phyloP scores from a whole-genome alignment of 2,329 filamentous ascomycete genomes.

The Alternaria atra region DNA sequence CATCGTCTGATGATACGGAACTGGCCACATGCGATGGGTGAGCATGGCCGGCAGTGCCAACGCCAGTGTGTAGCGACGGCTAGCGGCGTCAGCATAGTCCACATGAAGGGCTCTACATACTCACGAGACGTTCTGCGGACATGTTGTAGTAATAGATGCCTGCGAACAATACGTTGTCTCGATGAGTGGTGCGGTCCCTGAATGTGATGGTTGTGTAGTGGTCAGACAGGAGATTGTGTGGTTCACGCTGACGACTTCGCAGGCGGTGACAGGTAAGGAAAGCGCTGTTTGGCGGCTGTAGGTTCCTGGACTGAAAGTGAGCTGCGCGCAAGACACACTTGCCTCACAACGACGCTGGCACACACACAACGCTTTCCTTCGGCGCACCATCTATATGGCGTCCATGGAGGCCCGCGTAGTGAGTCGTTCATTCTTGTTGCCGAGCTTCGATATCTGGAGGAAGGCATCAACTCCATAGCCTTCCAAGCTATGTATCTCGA shows the following conservation, averaged over 20 bases:
- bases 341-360: neutral
- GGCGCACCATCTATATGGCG: constrained; percentile 50
- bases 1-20: neutral
- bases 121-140: constrained; percentile 4
- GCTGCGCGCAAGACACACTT: neutral
- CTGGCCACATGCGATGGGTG: constrained; percentile 22
- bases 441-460: constrained; percentile 92
- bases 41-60: constrained; percentile 17
- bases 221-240: neutral
- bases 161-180: constrained; percentile 12
- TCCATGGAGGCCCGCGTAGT: constrained; percentile 66
- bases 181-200: neutral
- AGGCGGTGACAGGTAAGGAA: neutral
- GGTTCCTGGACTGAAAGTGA: neutral
- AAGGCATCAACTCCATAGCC: constrained; percentile 97
- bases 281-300: neutral
- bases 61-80: constrained; percentile 6
- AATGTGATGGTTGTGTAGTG: neutral
- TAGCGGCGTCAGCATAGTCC: constrained; percentile 6
- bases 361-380: neutral
- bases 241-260: neutral
- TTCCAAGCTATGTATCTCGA: constrained; percentile 91
- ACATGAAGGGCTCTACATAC: neutral
- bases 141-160: constrained; percentile 17
- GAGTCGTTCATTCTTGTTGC: constrained; percentile 97